Conservation (phyloP, 2,329 filamentous ascomycete species). For the Talaromyces sp. region DNA sequence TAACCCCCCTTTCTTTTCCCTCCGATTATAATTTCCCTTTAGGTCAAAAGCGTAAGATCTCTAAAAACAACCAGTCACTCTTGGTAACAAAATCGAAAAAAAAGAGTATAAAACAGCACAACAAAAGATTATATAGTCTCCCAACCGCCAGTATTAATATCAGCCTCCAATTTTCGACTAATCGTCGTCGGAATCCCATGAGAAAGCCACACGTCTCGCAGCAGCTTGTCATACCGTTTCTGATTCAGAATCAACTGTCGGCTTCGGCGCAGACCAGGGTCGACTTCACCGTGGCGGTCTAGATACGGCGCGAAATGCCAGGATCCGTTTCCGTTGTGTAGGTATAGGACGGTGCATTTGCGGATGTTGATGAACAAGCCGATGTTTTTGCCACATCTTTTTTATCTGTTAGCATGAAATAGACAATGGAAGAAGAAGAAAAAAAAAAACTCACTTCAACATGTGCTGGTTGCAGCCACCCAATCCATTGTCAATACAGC, state of each 20-base stretch:
- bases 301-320: conserved; percentile 89
- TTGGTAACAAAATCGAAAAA: background rate
- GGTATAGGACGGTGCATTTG: conserved; percentile 87
- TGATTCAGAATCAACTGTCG: conserved; percentile 91
- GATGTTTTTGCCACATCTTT: conserved; percentile 78
- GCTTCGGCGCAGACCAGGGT: conserved; percentile 81
- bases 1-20: background rate
- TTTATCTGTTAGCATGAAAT: conserved; percentile 5
- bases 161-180: conserved; percentile 82
- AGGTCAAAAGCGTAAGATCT: background rate
- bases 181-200: conserved; percentile 88
- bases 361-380: conserved; percentile 96
- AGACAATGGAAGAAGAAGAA: background rate
- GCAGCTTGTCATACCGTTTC: conserved; percentile 83
- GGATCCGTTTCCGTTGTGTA: conserved; percentile 76
- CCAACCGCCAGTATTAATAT: conserved; percentile 97
- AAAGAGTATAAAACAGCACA: background rate
- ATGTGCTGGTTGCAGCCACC: conserved; percentile 92
- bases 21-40: background rate
- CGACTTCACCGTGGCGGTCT: conserved; percentile 91
- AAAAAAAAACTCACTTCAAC: conserved; percentile 58
- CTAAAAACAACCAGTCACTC: background rate
- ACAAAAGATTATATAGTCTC: conserved; percentile 54
- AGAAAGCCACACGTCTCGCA: conserved; percentile 79
- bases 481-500: conserved; percentile 65